Percentiles rank a stretch among this genome's conserved stretches.
phyloP scores from a whole-genome alignment of 2,329 filamentous ascomycete species.

The Penicillium sp. region DNA sequence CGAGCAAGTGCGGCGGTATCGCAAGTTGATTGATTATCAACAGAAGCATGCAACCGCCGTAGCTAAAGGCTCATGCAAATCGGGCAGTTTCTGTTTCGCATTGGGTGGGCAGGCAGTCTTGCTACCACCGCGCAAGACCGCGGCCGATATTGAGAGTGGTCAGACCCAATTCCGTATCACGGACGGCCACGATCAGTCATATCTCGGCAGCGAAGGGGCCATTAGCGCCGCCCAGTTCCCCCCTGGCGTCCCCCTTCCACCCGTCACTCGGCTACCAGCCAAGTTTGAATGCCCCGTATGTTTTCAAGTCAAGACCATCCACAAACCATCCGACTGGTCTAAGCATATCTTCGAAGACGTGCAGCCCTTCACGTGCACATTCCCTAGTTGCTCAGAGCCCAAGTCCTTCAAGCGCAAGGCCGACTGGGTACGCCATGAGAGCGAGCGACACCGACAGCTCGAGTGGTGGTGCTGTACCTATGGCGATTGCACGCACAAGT shows the following conservation, averaged over 20 bases:
- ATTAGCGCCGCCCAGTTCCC: slow-evolving; percentile 77
- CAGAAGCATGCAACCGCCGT: slow-evolving; percentile 70
- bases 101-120: slow-evolving; percentile 68
- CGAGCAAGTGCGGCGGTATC: slow-evolving; percentile 79
- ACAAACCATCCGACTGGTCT: slow-evolving; percentile 94
- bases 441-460: slow-evolving; percentile 83
- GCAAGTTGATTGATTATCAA: slow-evolving; percentile 70
- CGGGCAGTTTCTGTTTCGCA: slow-evolving; percentile 65
- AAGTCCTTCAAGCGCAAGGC: slow-evolving; percentile 96
- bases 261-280: slow-evolving; percentile 74
- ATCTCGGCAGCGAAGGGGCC: slow-evolving; percentile 67
- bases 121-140: slow-evolving; percentile 57
- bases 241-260: slow-evolving; percentile 77
- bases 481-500: slow-evolving; percentile 77
- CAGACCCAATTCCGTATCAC: slow-evolving; percentile 59
- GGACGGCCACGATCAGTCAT: slow-evolving; percentile 67
- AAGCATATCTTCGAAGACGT: slow-evolving; percentile 95
- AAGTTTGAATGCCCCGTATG: slow-evolving; percentile 90
- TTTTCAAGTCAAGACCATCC: slow-evolving; percentile 80
- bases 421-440: slow-evolving; percentile 94
- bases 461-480: slow-evolving; percentile 90
- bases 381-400: slow-evolving; percentile 76
- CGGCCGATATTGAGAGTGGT: slow-evolving; percentile 62
- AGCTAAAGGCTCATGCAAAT: slow-evolving; percentile 61
- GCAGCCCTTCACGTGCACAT: slow-evolving; percentile 91